Conservation (phyloP, 2,329 filamentous ascomycete genomes). For the Colletotrichum sp. region DNA sequence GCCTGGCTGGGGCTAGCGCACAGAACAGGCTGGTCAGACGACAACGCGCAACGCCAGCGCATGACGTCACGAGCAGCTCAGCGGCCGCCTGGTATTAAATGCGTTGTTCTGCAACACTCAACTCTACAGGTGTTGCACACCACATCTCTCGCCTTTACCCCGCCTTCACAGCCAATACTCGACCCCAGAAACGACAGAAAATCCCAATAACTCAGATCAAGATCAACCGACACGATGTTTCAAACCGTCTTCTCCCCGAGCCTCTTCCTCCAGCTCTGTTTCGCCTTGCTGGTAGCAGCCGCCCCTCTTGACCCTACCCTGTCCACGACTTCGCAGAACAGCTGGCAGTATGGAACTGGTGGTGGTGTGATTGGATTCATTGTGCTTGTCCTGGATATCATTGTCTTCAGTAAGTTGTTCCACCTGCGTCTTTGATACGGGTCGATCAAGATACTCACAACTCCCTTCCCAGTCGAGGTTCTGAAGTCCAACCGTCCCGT, state of each 20-base stretch:
- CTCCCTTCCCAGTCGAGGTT: conserved; percentile 58
- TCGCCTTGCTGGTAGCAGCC: conserved; percentile 54
- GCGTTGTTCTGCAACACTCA: not conserved
- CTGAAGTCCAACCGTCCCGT: conserved; percentile 66
- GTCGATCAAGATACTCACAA: not conserved
- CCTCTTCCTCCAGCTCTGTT: conserved; percentile 57
- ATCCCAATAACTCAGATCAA: not conserved
- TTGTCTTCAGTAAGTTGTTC: conserved; percentile 61
- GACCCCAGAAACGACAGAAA: not conserved
- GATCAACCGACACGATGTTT: not conserved
- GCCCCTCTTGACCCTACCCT: conserved; percentile 54
- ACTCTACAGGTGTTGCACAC: not conserved
- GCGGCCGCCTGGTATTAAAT: not conserved
- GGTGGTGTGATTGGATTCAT: conserved; percentile 68
- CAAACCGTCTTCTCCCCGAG: conserved; percentile 30
- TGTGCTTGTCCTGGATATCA: conserved; percentile 65
- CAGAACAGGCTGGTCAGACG: not conserved
- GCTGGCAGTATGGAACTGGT: conserved; percentile 65
- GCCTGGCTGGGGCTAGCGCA: not conserved
- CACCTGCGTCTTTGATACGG: not conserved
- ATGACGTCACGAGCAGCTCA: not conserved
- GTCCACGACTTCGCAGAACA: conserved; percentile 39
- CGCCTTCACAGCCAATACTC: not conserved
- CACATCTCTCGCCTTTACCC: not conserved
- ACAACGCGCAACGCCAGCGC: not conserved